Conservation (phyloP, 2,329 filamentous ascomycete genomes). For the Colletotrichum acutatum region DNA sequence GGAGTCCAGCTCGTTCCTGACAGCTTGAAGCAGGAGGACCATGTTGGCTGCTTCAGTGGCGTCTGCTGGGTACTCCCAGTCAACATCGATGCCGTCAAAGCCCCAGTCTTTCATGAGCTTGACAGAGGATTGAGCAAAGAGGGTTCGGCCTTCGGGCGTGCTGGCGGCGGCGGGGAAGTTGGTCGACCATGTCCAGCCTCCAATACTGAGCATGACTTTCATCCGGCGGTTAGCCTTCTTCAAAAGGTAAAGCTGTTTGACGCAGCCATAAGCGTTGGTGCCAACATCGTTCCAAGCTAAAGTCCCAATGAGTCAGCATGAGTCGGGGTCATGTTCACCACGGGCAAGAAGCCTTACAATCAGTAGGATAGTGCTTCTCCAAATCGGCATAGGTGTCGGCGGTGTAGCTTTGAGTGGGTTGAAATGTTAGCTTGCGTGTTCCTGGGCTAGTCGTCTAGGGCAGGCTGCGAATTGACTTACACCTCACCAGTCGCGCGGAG, state of each 20-base stretch:
- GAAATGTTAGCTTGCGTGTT: neutral
- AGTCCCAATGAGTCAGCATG: neutral
- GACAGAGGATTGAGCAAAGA: conserved; percentile 77
- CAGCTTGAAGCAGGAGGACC: conserved; percentile 55
- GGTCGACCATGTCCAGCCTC: conserved; percentile 81
- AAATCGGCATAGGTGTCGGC: conserved; percentile 77
- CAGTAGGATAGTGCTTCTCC: conserved; percentile 77
- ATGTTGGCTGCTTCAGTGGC: conserved; percentile 52
- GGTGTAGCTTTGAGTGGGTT: conserved; percentile 57
- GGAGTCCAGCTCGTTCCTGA: conserved; percentile 55
- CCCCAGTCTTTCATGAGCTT: conserved; percentile 75
- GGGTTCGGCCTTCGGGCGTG: conserved; percentile 68
- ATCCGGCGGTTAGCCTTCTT: conserved; percentile 82
- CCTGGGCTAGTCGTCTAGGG: neutral
- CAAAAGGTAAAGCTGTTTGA: conserved; percentile 80
- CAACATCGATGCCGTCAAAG: conserved; percentile 66
- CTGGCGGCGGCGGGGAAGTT: conserved; percentile 74
- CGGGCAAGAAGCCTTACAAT: conserved; percentile 60
- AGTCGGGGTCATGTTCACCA: rapidly evolving
- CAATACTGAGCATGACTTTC: conserved; percentile 82
- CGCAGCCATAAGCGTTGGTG: conserved; percentile 77
- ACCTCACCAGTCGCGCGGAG: conserved; percentile 77
- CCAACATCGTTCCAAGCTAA: conserved; percentile 29
- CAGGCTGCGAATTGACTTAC: conserved; percentile 48
- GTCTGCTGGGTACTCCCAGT: conserved; percentile 65